Percentiles rank a stretch among this genome's conserved stretches.
These are phyloP conservation scores for Aspergillus sp. DNA, from an alignment of 2,329 filamentous ascomycete species.

Conservation along the genomic window DNA sequence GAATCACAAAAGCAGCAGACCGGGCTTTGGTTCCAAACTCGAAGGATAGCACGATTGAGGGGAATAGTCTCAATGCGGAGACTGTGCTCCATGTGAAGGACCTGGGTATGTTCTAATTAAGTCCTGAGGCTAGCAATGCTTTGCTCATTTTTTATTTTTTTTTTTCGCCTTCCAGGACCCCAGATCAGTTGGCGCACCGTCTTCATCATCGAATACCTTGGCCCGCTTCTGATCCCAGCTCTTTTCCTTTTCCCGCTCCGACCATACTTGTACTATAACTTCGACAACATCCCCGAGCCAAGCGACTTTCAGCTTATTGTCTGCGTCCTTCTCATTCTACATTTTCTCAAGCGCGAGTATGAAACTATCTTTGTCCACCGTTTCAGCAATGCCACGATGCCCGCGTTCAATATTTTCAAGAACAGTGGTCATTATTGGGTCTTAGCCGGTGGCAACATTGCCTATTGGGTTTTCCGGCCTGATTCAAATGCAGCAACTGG, in stretches of 20 bases:
- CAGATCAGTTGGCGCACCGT: slow-evolving; percentile 93
- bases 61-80: slow-evolving; percentile 58
- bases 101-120: slow-evolving; percentile 62
- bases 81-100: slow-evolving; percentile 83
- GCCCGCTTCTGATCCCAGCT: slow-evolving; percentile 84
- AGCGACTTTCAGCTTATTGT: slow-evolving; percentile 71
- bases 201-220: slow-evolving; percentile 92
- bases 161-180: slow-evolving; percentile 56
- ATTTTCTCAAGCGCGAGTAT: slow-evolving; percentile 93
- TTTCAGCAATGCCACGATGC: slow-evolving; percentile 95
- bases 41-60: slow-evolving; percentile 52
- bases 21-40: slow-evolving; percentile 57
- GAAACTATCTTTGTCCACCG: slow-evolving; percentile 94
- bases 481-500: slow-evolving; percentile 63
- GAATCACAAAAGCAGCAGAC: slow-evolving; percentile 65
- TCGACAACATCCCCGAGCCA: slow-evolving; percentile 48
- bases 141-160: neutral
- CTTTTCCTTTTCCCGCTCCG: slow-evolving; percentile 69
- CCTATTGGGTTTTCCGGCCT: slow-evolving; percentile 82
- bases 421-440: slow-evolving; percentile 96
- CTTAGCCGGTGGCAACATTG: slow-evolving; percentile 75
- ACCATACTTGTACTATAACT: slow-evolving; percentile 66
- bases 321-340: slow-evolving; percentile 70
- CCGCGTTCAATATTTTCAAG: slow-evolving; percentile 83
- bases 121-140: neutral